Evolutionary conservation across 768 basidiomycete species (phyloP), one percentile per base, ranked within the genome.

Genomic region (Myochromella boudieri): DNA sequence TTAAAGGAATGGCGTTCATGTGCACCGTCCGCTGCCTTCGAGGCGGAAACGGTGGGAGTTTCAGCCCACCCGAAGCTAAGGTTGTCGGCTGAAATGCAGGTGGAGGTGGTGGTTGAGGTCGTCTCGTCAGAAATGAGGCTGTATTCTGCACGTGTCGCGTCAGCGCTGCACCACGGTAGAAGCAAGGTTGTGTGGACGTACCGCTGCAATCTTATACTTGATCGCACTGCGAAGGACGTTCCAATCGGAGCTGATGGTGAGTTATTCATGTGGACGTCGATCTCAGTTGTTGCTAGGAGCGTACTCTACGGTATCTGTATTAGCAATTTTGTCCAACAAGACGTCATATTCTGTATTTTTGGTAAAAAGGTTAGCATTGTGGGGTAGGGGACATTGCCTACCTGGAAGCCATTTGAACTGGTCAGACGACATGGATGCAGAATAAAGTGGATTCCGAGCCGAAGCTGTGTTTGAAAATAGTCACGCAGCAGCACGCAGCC

Each of bases 21-120:
- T 78, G 78, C 45, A 71, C 59, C 3, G 53, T 49, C 32, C 76
- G 74, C 44, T 70, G 69, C 45, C 72, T 75, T 28, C 84, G 78
- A 32, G 80, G 77, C 18, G 82, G 81, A 59, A 91, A 91, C 1
- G 91, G 87, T 10, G 88, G 80, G 10, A 87, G 64, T 58, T 78
- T 85, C 24, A 85, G 69, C 29, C 86, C 87, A 7, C 82, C 89
- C 12, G 69, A 68, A 34, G 62, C 72, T 24, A 74, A 72, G 59
- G 62, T 57, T 41, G 65, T 54, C n/a, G 74, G 71, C 37, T 70
- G 67, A 44, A 77, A 76, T 17, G 72, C 61, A 3, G 63, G 11
- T 3, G 76, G 70, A 7, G 64, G 60, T 5, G 66, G 57, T 47
- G 68, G 65, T 38, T 65, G 63, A 37, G 63, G 58, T 21, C 65